Percentiles rank a stretch among this genome's conserved stretches.
These are phyloP conservation scores for Yamadazyma sp. DNA, from an alignment of 1,139 yeast genomes.

Conservation along the genomic window DNA sequence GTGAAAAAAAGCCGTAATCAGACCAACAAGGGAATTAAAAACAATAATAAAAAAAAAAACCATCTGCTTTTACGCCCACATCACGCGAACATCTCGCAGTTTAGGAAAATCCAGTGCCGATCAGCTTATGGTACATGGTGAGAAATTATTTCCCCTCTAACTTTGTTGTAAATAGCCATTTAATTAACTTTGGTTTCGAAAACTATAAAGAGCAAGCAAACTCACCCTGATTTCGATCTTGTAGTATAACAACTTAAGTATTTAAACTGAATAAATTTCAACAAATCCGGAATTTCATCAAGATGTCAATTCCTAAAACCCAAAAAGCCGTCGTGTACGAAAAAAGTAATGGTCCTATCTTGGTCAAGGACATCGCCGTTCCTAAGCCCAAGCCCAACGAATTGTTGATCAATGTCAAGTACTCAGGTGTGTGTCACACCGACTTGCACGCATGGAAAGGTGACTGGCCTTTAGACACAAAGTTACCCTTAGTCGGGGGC, in stretches of 20 bases:
- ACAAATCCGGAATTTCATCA: conserved; percentile 6
- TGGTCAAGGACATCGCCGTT: conserved; percentile 64
- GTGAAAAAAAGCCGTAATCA: too few relatives aligned
- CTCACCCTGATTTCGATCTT: conserved; percentile 9
- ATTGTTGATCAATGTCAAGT: conserved; percentile 64
- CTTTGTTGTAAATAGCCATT: neutral
- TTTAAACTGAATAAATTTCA: conserved; percentile 10
- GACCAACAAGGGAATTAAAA: too few relatives aligned
- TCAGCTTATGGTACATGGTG: conserved; percentile 4
- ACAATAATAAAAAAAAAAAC: neutral
- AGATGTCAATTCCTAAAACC: conserved; percentile 31
- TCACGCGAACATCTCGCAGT: neutral
- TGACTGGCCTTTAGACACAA: conserved; percentile 67
- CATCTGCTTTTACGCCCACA: neutral
- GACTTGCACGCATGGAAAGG: conserved; percentile 82
- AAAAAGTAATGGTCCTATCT: conserved; percentile 43
- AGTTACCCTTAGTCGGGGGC: conserved; percentile 76
- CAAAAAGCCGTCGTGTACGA: conserved; percentile 43
- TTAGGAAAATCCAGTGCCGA: neutral
- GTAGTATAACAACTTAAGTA: conserved; percentile 1
- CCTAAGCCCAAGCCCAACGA: conserved; percentile 71
- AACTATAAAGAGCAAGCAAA: conserved; percentile 5
- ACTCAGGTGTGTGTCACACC: conserved; percentile 80
- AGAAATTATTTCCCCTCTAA: conserved; percentile 4
- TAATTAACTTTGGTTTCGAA: too few relatives aligned